These are phyloP conservation scores for Aspergillus saccharolyticus DNA, from an alignment of 495 filamentous ascomycete genomes.

Conservation along the genomic window DNA sequence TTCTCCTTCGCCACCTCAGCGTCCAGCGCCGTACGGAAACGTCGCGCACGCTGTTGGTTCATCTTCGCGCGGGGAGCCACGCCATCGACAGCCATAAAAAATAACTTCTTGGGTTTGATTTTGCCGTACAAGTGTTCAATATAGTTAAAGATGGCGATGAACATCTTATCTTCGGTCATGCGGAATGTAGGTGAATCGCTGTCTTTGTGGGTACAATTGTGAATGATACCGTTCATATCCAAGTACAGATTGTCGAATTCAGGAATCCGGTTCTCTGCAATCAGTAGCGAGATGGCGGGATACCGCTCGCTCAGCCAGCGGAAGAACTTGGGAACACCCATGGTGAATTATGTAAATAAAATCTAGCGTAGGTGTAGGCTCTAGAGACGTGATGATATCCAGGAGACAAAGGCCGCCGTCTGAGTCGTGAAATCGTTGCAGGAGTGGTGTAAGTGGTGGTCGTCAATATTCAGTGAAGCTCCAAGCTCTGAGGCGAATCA, in stretches of 20 bases:
- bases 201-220: conserved; percentile 98
- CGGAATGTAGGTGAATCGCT: conserved; percentile 84
- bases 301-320: conserved; percentile 98
- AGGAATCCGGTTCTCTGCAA: conserved; percentile 97
- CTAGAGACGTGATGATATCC: background rate
- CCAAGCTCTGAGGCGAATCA: conserved; percentile 17
- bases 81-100: conserved; percentile 99
- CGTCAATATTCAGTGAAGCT: conserved; percentile 18
- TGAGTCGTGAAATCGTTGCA: conserved; percentile 17
- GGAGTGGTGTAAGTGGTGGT: conserved; percentile 6
- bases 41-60: conserved; percentile 96
- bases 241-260: conserved; percentile 98
- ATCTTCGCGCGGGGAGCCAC: conserved; percentile 98
- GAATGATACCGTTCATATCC: conserved; percentile 99
- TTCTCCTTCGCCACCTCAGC: conserved; percentile 84
- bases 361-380: conserved; percentile 1
- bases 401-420: conserved; percentile 5
- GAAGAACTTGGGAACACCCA: conserved; percentile 95
- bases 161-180: conserved; percentile 97
- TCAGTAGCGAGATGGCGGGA: conserved; percentile 96
- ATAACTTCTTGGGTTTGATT: conserved; percentile 96
- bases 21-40: conserved; percentile 92
- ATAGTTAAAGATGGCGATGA: conserved; percentile 99
- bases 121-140: conserved; percentile 98
- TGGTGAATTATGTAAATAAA: conserved; percentile 27